Conservation (phyloP, 306 rosid genomes). For the Casuarina glauca region DNA sequence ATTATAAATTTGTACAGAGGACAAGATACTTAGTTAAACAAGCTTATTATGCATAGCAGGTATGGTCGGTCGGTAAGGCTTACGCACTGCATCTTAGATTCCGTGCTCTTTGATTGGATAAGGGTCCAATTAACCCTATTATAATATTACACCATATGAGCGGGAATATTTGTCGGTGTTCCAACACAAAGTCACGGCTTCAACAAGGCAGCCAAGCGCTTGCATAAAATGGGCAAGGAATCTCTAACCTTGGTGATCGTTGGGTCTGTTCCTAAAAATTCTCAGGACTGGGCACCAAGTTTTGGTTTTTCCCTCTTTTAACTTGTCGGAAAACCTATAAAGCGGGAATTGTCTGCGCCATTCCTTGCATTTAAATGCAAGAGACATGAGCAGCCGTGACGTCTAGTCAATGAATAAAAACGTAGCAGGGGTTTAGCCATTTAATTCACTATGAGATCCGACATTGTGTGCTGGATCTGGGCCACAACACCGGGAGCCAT, state of each 20-base stretch:
- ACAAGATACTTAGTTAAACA: slow-evolving; percentile 11
- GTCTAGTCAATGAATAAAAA: neutral
- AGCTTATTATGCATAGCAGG: neutral
- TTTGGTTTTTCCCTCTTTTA: no score
- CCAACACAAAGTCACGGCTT: neutral
- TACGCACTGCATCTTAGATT: slow-evolving; percentile 4
- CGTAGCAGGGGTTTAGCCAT: neutral
- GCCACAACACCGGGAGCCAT: neutral
- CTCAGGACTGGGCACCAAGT: no score
- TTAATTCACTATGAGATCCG: neutral
- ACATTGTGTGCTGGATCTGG: slow-evolving; percentile 21
- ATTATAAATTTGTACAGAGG: neutral
- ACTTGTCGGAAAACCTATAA: no score
- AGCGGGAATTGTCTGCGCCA: neutral
- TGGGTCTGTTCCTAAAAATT: no score
- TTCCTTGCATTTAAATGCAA: neutral
- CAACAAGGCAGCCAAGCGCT: neutral
- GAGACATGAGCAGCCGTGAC: neutral
- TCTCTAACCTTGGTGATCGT: no score
- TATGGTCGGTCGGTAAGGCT: neutral
- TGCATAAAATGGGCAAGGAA: neutral
- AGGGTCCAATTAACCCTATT: neutral
- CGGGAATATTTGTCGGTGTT: neutral
- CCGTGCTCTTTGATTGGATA: neutral
- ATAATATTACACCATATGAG: neutral